Percentiles rank a stretch among this genome's conserved stretches.
Conservation (phyloP, 2,329 filamentous ascomycete species). For the Stagonosporopsis tanaceti region DNA sequence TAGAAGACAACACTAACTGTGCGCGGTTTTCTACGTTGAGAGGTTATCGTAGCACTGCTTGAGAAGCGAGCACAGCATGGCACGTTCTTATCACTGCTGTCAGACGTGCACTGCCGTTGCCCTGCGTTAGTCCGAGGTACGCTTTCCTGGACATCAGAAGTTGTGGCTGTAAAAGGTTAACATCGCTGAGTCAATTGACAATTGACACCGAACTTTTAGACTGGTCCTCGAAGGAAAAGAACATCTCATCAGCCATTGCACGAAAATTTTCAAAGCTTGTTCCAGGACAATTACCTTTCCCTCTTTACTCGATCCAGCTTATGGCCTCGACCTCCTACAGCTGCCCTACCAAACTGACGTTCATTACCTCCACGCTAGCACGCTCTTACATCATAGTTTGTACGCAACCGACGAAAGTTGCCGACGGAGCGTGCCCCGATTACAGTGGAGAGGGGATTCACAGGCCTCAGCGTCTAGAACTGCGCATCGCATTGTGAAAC, state of each 20-base stretch:
- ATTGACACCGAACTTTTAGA: not conserved
- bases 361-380: not conserved
- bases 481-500: not conserved
- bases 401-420: not conserved
- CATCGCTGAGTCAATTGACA: not conserved
- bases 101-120: not conserved
- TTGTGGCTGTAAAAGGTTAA: not conserved
- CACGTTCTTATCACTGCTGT: not conserved
- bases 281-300: not conserved
- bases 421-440: slow-evolving; percentile 8
- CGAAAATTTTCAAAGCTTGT: not conserved
- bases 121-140: not conserved
- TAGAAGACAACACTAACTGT: not conserved
- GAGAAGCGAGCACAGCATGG: not conserved
- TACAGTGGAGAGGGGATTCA: not conserved
- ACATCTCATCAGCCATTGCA: no score
- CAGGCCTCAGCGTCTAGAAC: not conserved
- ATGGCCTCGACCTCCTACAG: no score
- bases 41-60: not conserved
- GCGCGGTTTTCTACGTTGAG: not conserved
- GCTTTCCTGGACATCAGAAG: not conserved
- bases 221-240: not conserved
- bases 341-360: not conserved
- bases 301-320: not conserved
- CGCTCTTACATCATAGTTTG: slow-evolving; percentile 10